Base-by-base conservation (phyloP, 129 eudicot genomes). In the Sambucus nigra region DNA sequence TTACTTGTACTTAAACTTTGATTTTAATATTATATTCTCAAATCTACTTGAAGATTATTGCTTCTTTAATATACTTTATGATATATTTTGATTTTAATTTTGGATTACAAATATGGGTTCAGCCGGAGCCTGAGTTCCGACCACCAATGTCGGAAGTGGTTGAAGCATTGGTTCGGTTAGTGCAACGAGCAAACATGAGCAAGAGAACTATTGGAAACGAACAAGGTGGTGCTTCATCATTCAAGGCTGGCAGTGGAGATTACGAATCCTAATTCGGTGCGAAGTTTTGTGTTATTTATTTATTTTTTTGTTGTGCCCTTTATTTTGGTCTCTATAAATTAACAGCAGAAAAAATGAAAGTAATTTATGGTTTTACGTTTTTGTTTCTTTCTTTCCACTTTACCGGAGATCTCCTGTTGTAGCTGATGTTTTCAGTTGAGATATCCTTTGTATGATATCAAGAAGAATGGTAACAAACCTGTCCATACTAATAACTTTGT, bases 81-180 rank as follows among this genome's bases (percentile, higher is more conserved):
- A 17, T 24, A 40, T 5, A 8, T 42, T n/a, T 8, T 39, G 16
- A 49, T 56, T 14, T 12, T 10, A n/a, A n/a, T n/a, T n/a, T n/a
- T n/a, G n/a, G n/a, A n/a, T n/a, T 25, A 35, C 12, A 35, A 7
- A 35, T 35, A 7, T 15, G 8, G 38, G 42, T 14, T 11, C 23
- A 24, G 55, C 16, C 56, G 25, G 99, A 85, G 76, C 95, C 99
- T 5, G 99, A 91, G 69, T 91, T 91, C 54, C 73, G 99, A 66
- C 98, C 98, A 24, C 98, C 98, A 4, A 91, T 91, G 98, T 91
- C 99, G 23, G 99, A 91, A 71, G 99, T 91, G 74, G 99, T 91
- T 22, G 79, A 91, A 74, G 95, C 99, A 15, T 77, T 91, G 87
- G 99, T 91, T 59, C 80, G 95, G 7, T 65, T 91, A 53, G 94